Evolutionary conservation across 2,329 filamentous ascomycete genomes (phyloP), one percentile per base, ranked within the genome.

Genomic region (Exutisphaerella laricina): DNA sequence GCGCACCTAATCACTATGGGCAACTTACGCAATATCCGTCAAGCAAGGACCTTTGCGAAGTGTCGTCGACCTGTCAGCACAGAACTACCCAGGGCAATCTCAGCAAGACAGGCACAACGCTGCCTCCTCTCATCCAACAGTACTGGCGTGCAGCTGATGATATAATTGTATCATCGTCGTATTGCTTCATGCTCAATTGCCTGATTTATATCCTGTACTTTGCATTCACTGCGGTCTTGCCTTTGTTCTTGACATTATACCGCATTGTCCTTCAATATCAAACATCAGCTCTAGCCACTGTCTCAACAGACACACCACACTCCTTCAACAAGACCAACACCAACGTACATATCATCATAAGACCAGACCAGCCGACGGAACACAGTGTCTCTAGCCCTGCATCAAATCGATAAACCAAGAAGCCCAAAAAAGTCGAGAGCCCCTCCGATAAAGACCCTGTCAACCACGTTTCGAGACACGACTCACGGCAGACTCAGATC

Each of bases 1-100:
- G 38, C 32, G 28, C 38, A 40, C 18, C 26, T 32, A 22, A 40
- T 40, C 26, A 28, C 38, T 23, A 40, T 12, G 38, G 29, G 38
- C 20, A 25, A 40, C 38, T 31, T 3, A 18, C 30, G n/a, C 33
- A 35, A 20, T 35, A 14, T 14, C 16, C n/a, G n/a, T 22, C 18
- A 32, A 2, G 38, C 26, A 30, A 40, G 38, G 38, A 33, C 38
- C 23, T 13, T 3, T 22, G 21, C 3, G 9, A 8, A 35, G 18
- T 1, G n/a, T 7, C 4, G 23, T 21, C 3, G 18, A 20, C 10
- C 5, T 13, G 33, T 35, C 33, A 35, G 29, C 6, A 33, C 30
- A 26, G 23, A 26, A 12, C 12, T 26, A 26, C 23, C 23, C 23
- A 26, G 12, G 12, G 6, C 33, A 35, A 35, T 35, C 20, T 35